Evolutionary conservation across 352 stramenopile species (phyloP), one percentile per base, ranked within the genome.

Genomic region (Hyaloperonospora arabidopsidis): DNA sequence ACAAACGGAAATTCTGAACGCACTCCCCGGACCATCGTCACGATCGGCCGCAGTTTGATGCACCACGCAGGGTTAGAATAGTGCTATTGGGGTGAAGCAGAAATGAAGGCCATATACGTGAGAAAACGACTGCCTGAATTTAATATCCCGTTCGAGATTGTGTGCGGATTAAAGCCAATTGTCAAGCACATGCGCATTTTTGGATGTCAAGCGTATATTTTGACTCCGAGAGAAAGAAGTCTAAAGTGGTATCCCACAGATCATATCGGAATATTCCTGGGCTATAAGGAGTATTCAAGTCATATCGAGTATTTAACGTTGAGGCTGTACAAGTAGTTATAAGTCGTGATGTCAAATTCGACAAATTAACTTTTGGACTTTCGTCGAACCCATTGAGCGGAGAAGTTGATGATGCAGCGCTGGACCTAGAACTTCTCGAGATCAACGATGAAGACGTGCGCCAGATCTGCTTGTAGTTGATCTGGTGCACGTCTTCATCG

Each of bases 321-420:
- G 11, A 19, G 15, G 36, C 36, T 18, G 36, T 10, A 18, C 36
- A 43, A 43, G 36, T 43, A 14, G 36, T 43, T 6, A 43, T 43
- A 6, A 43, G 2, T 22, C 38, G 38, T 18, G 34, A 40, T 15
- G 11, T 40, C 11, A 15, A 5, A 2, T 40, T 14, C 15, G 34
- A 40, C 15, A 10, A 15, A 21, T 21, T 14, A 14, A 29, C 25
- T 44, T 44, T 44, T 15, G n/a, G 12, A 44, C 18, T 3, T 44
- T 44, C 36, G n/a, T 21, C 21, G 13, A 8, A 44, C 2, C 15
- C 2, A 21, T 44, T 14, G 21, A 44, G 36, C 21, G 36, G 8
- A 44, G 46, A 52, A 29, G 46, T 32, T 29, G 46, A 52, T 15
- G 34, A 52, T 21, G 32, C 47, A 12, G 19, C 15, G 29, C 11